A percentile compares a stretch with the other conserved stretches of the same genome.
Conservation (phyloP, 73 alveolate species). For the Stentor roeselii region DNA sequence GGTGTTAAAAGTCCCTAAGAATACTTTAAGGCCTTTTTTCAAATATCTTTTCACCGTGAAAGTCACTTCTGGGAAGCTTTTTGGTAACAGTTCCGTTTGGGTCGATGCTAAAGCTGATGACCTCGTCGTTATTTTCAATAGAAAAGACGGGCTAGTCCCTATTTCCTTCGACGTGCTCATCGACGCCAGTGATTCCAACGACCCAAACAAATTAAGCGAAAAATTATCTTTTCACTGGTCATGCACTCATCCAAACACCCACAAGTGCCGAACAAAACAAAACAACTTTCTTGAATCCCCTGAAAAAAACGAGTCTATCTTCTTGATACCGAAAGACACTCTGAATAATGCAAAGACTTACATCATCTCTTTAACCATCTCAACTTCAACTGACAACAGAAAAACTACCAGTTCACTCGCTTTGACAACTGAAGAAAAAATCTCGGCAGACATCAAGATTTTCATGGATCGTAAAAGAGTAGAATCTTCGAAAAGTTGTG, state of each 20-base stretch:
- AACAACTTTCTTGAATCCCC: not conserved
- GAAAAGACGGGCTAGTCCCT: not conserved
- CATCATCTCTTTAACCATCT: not conserved
- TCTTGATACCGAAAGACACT: not conserved
- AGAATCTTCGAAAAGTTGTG: not conserved
- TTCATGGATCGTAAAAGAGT: not conserved
- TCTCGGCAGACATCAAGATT: not conserved
- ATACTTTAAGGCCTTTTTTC: not conserved
- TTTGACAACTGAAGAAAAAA: not conserved
- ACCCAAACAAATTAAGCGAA: not conserved
- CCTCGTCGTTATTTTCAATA: not conserved
- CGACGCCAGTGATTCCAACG: not conserved
- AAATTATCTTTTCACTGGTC: not conserved
- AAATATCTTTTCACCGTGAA: not conserved
- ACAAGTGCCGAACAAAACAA: not conserved
- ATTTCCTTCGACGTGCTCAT: not conserved
- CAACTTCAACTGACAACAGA: not conserved
- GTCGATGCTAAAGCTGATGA: not conserved
- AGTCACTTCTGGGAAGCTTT: not conserved
- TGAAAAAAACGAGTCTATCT: not conserved
- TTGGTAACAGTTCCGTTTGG: not conserved
- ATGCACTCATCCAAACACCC: not conserved
- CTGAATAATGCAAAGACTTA: not conserved
- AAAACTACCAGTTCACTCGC: not conserved
- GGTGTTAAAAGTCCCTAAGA: not conserved